These are phyloP conservation scores for Neobulgaria alba DNA, from an alignment of 2,329 filamentous ascomycete genomes.

Conservation along the genomic window DNA sequence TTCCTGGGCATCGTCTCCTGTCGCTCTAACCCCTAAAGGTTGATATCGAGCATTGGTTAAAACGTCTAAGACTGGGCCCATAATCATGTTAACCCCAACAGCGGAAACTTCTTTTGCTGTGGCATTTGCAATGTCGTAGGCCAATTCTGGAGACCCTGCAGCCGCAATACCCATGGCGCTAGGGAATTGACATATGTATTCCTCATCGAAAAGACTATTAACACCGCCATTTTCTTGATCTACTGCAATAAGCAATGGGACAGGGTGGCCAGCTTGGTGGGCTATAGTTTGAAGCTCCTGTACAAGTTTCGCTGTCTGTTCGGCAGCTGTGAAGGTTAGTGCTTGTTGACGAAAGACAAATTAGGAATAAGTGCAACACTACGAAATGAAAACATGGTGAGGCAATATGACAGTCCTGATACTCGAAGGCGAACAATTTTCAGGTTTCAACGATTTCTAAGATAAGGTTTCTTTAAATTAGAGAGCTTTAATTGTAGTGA, in stretches of 20 bases:
- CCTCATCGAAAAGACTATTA: conserved; percentile 92
- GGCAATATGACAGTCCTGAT: too few species aligned
- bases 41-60: conserved; percentile 89
- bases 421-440: too few species aligned
- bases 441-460: too few species aligned
- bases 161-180: conserved; percentile 97
- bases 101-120: conserved; percentile 88
- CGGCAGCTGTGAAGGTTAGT: conserved; percentile 55
- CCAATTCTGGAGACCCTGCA: conserved; percentile 73
- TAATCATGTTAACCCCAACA: conserved; percentile 91
- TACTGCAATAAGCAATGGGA: conserved; percentile 80
- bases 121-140: conserved; percentile 84
- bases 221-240: conserved; percentile 98
- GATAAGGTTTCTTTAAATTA: too few species aligned
- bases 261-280: conserved; percentile 78
- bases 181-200: conserved; percentile 92
- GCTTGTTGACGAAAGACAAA: conserved; percentile 2
- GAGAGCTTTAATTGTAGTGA: too few species aligned
- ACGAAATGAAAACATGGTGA: background rate
- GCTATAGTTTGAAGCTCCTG: conserved; percentile 91
- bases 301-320: conserved; percentile 80
- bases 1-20: conserved; percentile 89
- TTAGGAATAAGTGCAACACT: background rate
- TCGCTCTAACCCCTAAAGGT: conserved; percentile 79
- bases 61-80: conserved; percentile 89